Percentiles rank a stretch among this genome's conserved stretches.
These are phyloP conservation scores for Leishmania aethiopica DNA, from an alignment of 208 protist genomes.

Conservation along the genomic window DNA sequence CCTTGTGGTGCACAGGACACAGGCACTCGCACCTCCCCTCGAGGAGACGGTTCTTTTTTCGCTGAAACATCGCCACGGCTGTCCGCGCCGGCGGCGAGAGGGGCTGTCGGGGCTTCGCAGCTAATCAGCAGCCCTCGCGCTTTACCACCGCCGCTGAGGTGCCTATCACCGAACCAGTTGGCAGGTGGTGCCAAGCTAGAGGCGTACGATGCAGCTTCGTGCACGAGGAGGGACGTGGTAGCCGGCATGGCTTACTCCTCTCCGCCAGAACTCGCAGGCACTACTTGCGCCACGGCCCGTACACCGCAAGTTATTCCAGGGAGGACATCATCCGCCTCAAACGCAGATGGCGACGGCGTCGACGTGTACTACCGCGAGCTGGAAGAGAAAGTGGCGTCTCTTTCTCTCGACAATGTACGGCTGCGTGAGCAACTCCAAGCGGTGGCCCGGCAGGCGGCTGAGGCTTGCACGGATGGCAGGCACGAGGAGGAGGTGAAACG, in stretches of 20 bases:
- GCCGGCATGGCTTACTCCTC: neutral
- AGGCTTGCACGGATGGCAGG: conserved; percentile 10
- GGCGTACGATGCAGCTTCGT: neutral
- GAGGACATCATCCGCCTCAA: neutral
- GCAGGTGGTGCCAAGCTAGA: neutral
- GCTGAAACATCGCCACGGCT: neutral
- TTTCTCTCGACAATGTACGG: conserved; percentile 53
- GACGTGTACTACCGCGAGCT: conserved; percentile 9
- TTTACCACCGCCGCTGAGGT: neutral
- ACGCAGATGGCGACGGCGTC: neutral
- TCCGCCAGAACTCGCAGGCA: too few relatives aligned
- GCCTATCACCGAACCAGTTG: neutral
- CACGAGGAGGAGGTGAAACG: conserved; percentile 72
- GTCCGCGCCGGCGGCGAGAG: neutral
- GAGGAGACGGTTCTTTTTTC: too few relatives aligned
- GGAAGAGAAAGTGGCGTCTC: conserved; percentile 33
- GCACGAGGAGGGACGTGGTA: neutral
- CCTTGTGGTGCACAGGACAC: neutral
- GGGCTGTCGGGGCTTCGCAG: neutral
- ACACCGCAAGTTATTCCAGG: neutral
- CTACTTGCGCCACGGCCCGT: neutral
- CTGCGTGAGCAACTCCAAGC: conserved; percentile 44
- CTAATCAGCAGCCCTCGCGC: neutral
- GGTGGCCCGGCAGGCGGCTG: conserved; percentile 39
- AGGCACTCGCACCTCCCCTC: neutral